phyloP scores from a whole-genome alignment of 1,284 basidiomycete species.

The Ustilago bromivora region DNA sequence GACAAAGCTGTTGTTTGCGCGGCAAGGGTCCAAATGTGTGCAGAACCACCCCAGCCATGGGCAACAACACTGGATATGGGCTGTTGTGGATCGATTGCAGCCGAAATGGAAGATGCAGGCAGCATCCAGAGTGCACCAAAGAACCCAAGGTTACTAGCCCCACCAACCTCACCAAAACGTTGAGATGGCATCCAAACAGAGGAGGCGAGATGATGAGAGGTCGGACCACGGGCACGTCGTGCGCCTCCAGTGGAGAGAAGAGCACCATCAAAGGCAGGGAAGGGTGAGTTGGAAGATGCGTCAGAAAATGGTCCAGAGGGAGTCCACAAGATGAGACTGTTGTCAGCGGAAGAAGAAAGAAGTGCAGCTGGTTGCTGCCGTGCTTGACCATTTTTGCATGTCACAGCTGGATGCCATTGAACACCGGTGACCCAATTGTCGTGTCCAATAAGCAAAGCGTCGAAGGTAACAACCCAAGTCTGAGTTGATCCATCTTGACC shows the following conservation, averaged over 20 bases:
- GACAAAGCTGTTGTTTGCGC: neutral
- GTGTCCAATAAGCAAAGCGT: slow-evolving; percentile 66
- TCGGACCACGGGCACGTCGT: slow-evolving; percentile 59
- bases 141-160: slow-evolving; percentile 63
- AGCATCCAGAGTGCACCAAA: slow-evolving; percentile 64
- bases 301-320: slow-evolving; percentile 37
- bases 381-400: neutral
- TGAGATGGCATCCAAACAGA: slow-evolving; percentile 65
- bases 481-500: slow-evolving; percentile 15
- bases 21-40: slow-evolving; percentile 57
- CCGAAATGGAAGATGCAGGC: neutral
- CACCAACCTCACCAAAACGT: slow-evolving; percentile 67
- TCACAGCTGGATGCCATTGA: slow-evolving; percentile 57
- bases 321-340: slow-evolving; percentile 67
- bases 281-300: slow-evolving; percentile 8
- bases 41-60: slow-evolving; percentile 66
- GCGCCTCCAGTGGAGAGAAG: slow-evolving; percentile 71
- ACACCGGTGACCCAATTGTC: slow-evolving; percentile 66
- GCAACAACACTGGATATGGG: slow-evolving; percentile 50
- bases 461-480: slow-evolving; percentile 60
- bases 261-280: slow-evolving; percentile 69
- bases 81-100: neutral
- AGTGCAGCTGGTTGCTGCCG: slow-evolving; percentile 59
- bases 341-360: slow-evolving; percentile 65
- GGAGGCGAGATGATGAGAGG: slow-evolving; percentile 40